A percentile compares a stretch with the other conserved stretches of the same genome.
phyloP scores from a whole-genome alignment of 495 filamentous ascomycete species.

The Aspergillus ostianus region DNA sequence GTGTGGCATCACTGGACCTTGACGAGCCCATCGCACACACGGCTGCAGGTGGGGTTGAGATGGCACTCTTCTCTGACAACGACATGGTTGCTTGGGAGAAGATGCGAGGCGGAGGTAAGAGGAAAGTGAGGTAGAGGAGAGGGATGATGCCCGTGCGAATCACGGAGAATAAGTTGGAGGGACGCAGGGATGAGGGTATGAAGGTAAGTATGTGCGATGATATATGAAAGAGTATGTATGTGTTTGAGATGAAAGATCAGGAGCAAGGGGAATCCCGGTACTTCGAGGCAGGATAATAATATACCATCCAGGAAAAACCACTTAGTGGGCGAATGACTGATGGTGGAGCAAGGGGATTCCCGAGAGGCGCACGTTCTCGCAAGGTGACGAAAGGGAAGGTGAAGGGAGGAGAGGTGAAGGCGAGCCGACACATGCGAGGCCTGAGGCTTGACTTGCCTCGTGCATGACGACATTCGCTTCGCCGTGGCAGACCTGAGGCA shows the following conservation, averaged over 20 bases:
- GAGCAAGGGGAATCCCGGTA: background rate
- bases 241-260: background rate
- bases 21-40: conserved; percentile 18
- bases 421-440: background rate
- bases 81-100: conserved; percentile 25
- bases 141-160: background rate
- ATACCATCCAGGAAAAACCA: background rate
- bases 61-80: conserved; percentile 23
- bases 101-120: background rate
- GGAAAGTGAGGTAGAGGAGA: background rate
- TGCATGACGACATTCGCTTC: background rate
- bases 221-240: no score
- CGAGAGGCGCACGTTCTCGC: background rate
- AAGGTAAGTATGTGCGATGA: background rate
- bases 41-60: conserved; percentile 26
- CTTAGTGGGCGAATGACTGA: background rate
- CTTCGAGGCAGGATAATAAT: background rate
- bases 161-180: conserved; percentile 2
- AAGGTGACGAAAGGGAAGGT: background rate
- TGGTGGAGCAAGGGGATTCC: background rate
- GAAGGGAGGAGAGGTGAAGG: background rate
- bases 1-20: conserved; percentile 23
- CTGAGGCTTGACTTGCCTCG: background rate
- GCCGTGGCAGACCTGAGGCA: background rate
- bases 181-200: background rate